Evolutionary conservation across 352 stramenopile species (phyloP).

Genomic region (Nothophytophthora sp.): DNA sequence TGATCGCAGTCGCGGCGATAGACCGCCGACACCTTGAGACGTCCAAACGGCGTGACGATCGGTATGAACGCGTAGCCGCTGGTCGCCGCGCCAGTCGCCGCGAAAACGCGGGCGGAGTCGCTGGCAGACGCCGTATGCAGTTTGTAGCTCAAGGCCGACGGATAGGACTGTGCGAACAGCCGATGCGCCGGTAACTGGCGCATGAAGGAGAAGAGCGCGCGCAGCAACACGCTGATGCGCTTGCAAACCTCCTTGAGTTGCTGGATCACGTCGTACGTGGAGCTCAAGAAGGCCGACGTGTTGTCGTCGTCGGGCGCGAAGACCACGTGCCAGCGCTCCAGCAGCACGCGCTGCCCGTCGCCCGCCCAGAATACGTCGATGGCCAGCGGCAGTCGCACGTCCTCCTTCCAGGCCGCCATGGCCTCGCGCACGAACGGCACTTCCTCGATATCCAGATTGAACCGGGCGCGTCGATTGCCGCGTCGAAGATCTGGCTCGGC

Average conservation of each 20-base stretch:
- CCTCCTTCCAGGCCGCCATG: slow-evolving; percentile 69
- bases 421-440: slow-evolving; percentile 61
- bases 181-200: slow-evolving; percentile 68
- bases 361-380: slow-evolving; percentile 72
- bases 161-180: slow-evolving; percentile 68
- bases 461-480: slow-evolving; percentile 60
- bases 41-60: slow-evolving; percentile 78
- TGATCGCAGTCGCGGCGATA: slow-evolving; percentile 69
- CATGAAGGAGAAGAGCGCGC: slow-evolving; percentile 78
- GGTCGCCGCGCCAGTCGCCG: slow-evolving; percentile 33
- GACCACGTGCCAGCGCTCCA: slow-evolving; percentile 79
- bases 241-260: slow-evolving; percentile 86
- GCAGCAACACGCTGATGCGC: slow-evolving; percentile 74
- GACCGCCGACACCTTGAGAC: slow-evolving; percentile 60
- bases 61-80: slow-evolving; percentile 77
- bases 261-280: slow-evolving; percentile 71
- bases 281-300: slow-evolving; percentile 11
- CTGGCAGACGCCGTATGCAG: slow-evolving; percentile 37
- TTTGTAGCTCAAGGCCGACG: slow-evolving; percentile 62
- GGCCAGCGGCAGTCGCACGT: slow-evolving; percentile 66
- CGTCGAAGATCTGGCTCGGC: slow-evolving; percentile 42
- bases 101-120: slow-evolving; percentile 35
- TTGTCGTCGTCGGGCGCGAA: slow-evolving; percentile 26
- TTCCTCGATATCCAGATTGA: slow-evolving; percentile 88
- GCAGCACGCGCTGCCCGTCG: slow-evolving; percentile 50